Conservation (phyloP, 2,329 filamentous ascomycete species). For the Fusarium verticillioides region DNA sequence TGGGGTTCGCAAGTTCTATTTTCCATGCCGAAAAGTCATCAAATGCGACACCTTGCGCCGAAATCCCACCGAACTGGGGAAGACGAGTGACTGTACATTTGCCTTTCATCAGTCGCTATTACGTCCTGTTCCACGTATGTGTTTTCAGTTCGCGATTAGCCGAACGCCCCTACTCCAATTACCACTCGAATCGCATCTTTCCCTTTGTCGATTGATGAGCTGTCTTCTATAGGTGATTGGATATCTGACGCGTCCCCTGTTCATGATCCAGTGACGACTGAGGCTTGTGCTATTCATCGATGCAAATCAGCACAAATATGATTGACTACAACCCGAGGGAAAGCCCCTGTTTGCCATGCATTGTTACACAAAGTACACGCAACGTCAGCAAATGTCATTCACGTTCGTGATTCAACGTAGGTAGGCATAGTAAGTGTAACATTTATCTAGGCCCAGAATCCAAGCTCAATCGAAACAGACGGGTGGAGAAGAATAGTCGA, state of each 20-base stretch:
- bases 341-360: background rate
- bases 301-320: background rate
- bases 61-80: background rate
- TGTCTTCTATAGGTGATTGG: background rate
- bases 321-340: background rate
- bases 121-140: background rate
- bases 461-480: background rate
- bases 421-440: background rate
- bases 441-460: background rate
- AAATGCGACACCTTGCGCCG: background rate
- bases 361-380: background rate
- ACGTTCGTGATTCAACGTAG: background rate
- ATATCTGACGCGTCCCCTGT: background rate
- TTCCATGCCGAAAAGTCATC: background rate
- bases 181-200: background rate
- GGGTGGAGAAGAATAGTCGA: background rate
- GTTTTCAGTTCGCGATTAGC: background rate
- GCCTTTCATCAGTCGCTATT: background rate
- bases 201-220: background rate
- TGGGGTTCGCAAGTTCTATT: background rate
- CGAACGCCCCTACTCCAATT: background rate
- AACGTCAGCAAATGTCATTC: background rate
- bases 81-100: background rate
- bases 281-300: background rate
- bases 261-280: background rate